A percentile compares a stretch with the other conserved stretches of the same genome.
Conservation (phyloP, 306 rosid species). For the Malus orientalis region DNA sequence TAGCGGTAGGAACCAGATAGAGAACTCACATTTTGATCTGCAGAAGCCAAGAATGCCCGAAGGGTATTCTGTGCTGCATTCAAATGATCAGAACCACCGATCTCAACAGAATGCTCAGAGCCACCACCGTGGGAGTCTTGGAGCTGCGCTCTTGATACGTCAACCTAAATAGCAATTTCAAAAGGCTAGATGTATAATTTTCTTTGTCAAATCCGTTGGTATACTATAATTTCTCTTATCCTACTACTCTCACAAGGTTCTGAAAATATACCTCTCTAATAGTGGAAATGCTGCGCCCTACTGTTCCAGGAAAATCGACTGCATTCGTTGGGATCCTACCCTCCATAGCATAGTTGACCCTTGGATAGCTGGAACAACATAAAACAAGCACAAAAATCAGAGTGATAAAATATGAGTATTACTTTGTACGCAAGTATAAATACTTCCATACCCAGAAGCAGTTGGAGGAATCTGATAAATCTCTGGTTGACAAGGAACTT, state of each 20-base stretch:
- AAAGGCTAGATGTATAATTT: background rate
- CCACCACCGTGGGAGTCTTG: slow-evolving; percentile 10
- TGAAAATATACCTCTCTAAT: slow-evolving; percentile 18
- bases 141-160: slow-evolving; percentile 11
- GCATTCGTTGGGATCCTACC: slow-evolving; percentile 9
- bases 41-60: slow-evolving; percentile 10
- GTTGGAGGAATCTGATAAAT: background rate
- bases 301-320: slow-evolving; percentile 10
- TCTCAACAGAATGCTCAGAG: slow-evolving; percentile 6
- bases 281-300: slow-evolving; percentile 12
- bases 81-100: slow-evolving; percentile 12
- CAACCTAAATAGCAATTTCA: slow-evolving; percentile 15
- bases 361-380: slow-evolving; percentile 14
- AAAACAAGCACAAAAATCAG: background rate
- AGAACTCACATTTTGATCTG: slow-evolving; percentile 14
- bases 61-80: slow-evolving; percentile 13
- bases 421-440: background rate
- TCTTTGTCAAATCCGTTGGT: background rate
- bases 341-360: slow-evolving; percentile 10
- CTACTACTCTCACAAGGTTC: background rate
- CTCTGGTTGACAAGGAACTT: background rate
- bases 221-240: background rate
- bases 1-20: slow-evolving; percentile 9
- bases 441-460: slow-evolving; percentile 15
- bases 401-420: background rate